Evolutionary conservation across 2,329 filamentous ascomycete genomes (phyloP).

Genomic region (Colletotrichum theobromicola): DNA sequence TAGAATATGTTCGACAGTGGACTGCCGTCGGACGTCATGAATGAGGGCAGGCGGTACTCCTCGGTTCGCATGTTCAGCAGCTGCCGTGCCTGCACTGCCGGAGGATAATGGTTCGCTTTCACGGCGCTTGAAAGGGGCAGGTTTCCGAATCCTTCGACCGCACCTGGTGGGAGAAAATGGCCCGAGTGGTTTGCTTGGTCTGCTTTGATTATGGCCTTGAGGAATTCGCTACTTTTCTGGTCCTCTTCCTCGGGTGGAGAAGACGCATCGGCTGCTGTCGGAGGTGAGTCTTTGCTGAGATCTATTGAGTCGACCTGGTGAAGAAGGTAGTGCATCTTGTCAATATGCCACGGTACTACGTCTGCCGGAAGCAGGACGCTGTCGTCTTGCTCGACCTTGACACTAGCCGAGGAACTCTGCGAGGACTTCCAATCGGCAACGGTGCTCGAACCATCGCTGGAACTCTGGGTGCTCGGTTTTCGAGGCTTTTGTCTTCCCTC

Average conservation of each 20-base stretch:
- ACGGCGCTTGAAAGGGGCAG: constrained; percentile 3
- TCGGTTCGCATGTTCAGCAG: background rate
- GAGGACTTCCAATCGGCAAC: background rate
- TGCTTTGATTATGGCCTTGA: background rate
- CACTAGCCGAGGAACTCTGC: background rate
- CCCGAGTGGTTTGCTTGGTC: background rate
- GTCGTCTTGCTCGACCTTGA: background rate
- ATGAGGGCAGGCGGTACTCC: constrained; percentile 10
- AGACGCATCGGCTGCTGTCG: background rate
- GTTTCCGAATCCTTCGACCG: constrained; percentile 10
- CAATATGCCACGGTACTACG: background rate
- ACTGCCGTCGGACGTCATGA: constrained; percentile 8
- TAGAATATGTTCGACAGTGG: constrained; percentile 10
- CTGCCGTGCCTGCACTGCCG: background rate
- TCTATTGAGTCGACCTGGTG: background rate
- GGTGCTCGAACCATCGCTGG: background rate
- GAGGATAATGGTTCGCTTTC: constrained; percentile 1
- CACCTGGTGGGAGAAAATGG: background rate
- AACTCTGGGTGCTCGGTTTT: background rate
- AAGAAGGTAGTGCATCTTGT: constrained; percentile 14
- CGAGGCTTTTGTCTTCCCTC: background rate
- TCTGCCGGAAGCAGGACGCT: background rate
- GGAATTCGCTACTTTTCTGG: background rate
- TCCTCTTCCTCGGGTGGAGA: background rate
- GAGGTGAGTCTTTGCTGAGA: background rate